Evolutionary conservation across 345 rosid species (phyloP), one percentile per base, ranked within the genome.

Genomic region (Eutrema yunnanense): DNA sequence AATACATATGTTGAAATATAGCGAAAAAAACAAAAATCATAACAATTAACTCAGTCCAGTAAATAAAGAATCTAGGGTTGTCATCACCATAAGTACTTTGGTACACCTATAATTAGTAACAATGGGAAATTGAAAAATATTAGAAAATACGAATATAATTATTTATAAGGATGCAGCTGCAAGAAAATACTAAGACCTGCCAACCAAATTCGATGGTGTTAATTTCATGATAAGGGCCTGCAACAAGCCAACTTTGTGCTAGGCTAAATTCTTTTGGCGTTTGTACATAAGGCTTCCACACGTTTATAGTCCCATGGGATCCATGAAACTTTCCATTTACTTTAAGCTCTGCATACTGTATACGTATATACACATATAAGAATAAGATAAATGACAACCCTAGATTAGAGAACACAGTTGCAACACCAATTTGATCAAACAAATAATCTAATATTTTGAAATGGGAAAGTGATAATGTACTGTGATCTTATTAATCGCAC

Each of bases 1-100:
- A 49, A 43, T 40, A 40, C 29, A 9, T 10, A 22, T 4, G 19
- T 29, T 3, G 6, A 50, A 50, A 50, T 11, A 46, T 0, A 32
- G 8, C 6, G 9, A 4, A 12, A 52, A 41, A 26, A 51, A 30
- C 16, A 13, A 14, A 0, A 5, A 14, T 1, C 8, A 9, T 5
- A 9, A 32, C 1, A 30, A 30, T 9, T 8, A 52, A 69, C 75
- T 81, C 19, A 1, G 82, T 83, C 82, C 81, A 81, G n/a, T 34
- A 81, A 26, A 42, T 9, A 59, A 79, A 84, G 26, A 19, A 4
- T 56, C 74, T 56, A 9, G 78, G 34, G 0, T 49, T 0, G 0
- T 40, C 29, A 33, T 69, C 65, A 4, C 6, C 8, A 56, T 16
- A 12, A 4, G 49, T 59, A 19, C 22, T 19, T 19, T 63, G 46